Evolutionary conservation across 192 early-diverging fungal genomes (phyloP).

Genomic region (Backusella luteola): DNA sequence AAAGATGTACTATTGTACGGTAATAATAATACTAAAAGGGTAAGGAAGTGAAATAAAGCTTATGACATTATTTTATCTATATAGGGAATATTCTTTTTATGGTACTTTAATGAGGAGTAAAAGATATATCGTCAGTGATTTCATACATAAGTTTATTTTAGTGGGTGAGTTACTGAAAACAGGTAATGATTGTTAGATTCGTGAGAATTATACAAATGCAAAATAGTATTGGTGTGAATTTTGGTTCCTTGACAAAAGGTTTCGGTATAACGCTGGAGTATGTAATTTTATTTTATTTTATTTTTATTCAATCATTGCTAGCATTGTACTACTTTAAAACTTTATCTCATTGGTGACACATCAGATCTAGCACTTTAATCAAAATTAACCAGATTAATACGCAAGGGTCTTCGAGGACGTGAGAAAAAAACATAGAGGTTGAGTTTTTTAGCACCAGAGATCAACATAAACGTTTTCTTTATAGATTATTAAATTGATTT

Average conservation of each 20-base stretch:
- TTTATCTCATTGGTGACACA: conserved; percentile 5
- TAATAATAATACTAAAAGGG: not conserved
- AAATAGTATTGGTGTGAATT: not conserved
- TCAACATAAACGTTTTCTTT: not conserved
- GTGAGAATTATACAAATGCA: not conserved
- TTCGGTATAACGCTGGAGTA: not conserved
- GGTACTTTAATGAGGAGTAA: not conserved
- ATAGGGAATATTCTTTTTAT: not conserved
- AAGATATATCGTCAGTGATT: not conserved
- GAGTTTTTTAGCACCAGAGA: not conserved
- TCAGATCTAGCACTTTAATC: not conserved
- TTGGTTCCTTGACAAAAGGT: not conserved
- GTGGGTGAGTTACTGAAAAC: not conserved
- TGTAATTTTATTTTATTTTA: not conserved
- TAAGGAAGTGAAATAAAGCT: not conserved
- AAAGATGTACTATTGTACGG: not conserved
- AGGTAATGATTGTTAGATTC: not conserved
- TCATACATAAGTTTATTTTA: not conserved
- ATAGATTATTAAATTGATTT: not conserved
- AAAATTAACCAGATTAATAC: not conserved
- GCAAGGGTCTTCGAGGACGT: not conserved
- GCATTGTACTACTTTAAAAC: not conserved
- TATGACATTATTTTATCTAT: not conserved
- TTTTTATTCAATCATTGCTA: not conserved
- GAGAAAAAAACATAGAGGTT: conserved; percentile 4